Conservation (phyloP, 306 rosid species). For the Hippophae tibetana region DNA sequence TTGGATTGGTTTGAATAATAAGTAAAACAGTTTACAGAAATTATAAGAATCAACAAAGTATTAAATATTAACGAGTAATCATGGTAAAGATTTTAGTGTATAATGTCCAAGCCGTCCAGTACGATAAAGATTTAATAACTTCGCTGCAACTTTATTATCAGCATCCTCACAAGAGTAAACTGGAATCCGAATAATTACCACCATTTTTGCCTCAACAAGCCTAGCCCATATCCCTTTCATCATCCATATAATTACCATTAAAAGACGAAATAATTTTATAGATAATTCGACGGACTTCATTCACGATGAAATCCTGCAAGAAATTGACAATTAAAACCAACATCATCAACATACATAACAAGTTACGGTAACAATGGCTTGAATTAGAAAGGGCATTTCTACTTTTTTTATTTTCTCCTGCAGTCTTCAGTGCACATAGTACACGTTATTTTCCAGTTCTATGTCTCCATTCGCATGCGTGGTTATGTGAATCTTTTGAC, state of each 20-base stretch:
- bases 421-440: too few relatives aligned
- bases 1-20: too few relatives aligned
- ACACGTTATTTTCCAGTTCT: too few relatives aligned
- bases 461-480: too few relatives aligned
- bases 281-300: constrained; percentile 44
- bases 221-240: constrained; percentile 30
- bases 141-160: constrained; percentile 40
- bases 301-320: constrained; percentile 62
- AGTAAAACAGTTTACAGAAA: too few relatives aligned
- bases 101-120: constrained; percentile 76
- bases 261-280: constrained; percentile 43
- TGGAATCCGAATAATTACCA: constrained; percentile 42
- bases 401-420: not conserved
- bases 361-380: not conserved
- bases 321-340: not conserved
- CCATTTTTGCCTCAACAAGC: constrained; percentile 37
- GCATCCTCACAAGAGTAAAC: constrained; percentile 28
- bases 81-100: constrained; percentile 44
- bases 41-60: too few relatives aligned
- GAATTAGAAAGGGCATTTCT: not conserved
- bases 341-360: not conserved
- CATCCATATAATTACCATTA: constrained; percentile 28
- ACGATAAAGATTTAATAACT: constrained; percentile 66
- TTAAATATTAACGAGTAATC: not conserved
- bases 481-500: too few relatives aligned